phyloP scores from a whole-genome alignment of 352 stramenopile species.

The Phytophthora podocarpi region DNA sequence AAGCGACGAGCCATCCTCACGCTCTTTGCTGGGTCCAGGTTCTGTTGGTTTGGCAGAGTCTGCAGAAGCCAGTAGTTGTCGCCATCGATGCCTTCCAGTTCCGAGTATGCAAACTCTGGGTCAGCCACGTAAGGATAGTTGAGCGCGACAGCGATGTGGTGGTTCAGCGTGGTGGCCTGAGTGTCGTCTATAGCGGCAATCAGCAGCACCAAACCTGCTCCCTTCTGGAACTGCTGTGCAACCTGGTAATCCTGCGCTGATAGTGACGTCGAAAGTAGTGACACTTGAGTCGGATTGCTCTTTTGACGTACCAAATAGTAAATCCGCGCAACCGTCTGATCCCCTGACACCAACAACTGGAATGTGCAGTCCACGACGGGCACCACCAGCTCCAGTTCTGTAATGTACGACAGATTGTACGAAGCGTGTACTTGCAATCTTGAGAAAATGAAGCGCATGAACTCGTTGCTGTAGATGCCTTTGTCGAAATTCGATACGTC shows the following conservation, averaged over 20 bases:
- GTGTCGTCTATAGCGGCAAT: conserved; percentile 33
- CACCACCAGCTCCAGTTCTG: conserved; percentile 35
- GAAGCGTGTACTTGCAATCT: conserved; percentile 14
- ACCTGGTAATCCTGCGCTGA: conserved; percentile 36
- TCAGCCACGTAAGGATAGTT: conserved; percentile 36
- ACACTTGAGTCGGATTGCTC: conserved; percentile 20
- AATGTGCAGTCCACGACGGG: conserved; percentile 50
- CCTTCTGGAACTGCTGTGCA: conserved; percentile 17
- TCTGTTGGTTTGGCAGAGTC: conserved; percentile 15
- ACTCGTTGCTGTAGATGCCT: conserved; percentile 35
- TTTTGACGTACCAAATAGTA: conserved; percentile 34
- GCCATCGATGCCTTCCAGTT: conserved; percentile 12
- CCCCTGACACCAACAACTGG: conserved; percentile 9
- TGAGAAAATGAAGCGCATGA: conserved; percentile 31
- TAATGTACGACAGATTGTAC: conserved; percentile 36
- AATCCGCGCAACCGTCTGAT: conserved; percentile 18
- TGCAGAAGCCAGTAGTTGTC: conserved; percentile 30
- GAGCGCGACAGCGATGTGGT: conserved; percentile 30
- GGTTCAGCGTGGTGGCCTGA: conserved; percentile 7
- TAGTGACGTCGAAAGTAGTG: conserved; percentile 30
- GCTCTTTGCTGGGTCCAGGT: conserved; percentile 18
- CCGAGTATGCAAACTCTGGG: conserved; percentile 19
- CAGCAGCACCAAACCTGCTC: conserved; percentile 16
- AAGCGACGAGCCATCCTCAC: conserved; percentile 34
- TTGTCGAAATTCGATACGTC: conserved; percentile 8